A percentile compares a stretch with the other conserved stretches of the same genome.
These are phyloP conservation scores for Daedalea quercina DNA, from an alignment of 768 basidiomycete genomes.

Conservation along the genomic window DNA sequence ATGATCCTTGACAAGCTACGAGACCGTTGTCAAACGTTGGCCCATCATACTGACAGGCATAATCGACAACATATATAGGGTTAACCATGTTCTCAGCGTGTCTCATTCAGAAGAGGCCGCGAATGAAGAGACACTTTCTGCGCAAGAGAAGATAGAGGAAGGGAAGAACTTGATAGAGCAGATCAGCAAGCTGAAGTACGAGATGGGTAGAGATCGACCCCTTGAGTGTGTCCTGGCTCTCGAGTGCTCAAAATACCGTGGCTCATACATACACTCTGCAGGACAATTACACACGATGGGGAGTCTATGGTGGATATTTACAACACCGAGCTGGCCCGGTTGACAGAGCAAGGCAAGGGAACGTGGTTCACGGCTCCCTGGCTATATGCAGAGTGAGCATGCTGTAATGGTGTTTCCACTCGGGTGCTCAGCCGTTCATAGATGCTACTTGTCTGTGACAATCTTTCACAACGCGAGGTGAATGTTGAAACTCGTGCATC, in stretches of 20 bases:
- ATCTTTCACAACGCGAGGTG: background rate
- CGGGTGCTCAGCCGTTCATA: background rate
- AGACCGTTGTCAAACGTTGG: conserved; percentile 76
- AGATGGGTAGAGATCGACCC: conserved; percentile 72
- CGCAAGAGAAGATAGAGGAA: conserved; percentile 52
- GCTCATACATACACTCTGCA: conserved; percentile 20
- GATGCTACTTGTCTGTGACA: conserved; percentile 11
- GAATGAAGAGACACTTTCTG: conserved; percentile 14
- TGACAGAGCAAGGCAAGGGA: conserved; percentile 40
- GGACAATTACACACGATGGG: conserved; percentile 70
- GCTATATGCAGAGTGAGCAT: conserved; percentile 87
- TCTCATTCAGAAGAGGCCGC: conserved; percentile 13
- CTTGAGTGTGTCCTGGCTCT: conserved; percentile 44
- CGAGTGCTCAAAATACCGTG: background rate
- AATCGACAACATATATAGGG: conserved; percentile 68
- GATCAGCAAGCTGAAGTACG: conserved; percentile 76
- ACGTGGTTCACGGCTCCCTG: conserved; percentile 93
- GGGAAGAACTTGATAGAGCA: conserved; percentile 72
- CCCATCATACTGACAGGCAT: conserved; percentile 77
- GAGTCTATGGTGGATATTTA: conserved; percentile 66
- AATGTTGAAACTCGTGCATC: background rate
- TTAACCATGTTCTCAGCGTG: conserved; percentile 56
- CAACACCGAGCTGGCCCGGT: conserved; percentile 60
- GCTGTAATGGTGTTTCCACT: too few relatives aligned
- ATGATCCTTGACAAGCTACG: conserved; percentile 41